Base-by-base conservation (phyloP, 2,329 filamentous ascomycete genomes). In the Colletotrichum kahawae region DNA sequence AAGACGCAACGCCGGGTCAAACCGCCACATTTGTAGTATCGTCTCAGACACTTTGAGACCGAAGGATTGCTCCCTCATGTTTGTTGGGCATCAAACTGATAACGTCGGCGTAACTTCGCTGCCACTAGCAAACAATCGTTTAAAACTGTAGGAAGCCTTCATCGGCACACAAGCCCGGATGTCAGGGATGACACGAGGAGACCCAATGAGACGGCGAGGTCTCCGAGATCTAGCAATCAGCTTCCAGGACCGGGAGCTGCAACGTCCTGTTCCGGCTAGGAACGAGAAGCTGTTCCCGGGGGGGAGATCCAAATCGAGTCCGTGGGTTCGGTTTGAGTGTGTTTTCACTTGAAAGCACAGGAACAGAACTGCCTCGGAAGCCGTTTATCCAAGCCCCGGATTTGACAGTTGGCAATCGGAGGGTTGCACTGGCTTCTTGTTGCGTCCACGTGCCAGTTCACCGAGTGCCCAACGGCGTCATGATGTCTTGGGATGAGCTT, bases 81-180 rank as follows among this genome's bases (percentile, higher is more conserved):
- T 16, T 29, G 33, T 64, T 57, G 63, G 69, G 63, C 68, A 64
- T 63, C 71, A 74, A 74, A 21, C 14, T 24, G 56, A 66, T 16
- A 63, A 12, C 27, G n/a, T 24, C 69, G 69, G 72, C 63, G 34
- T 67, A 36, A 74, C 71, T 34, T 74, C 71, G 71, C 70, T 67
- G 34, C 16, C 63, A 67, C 57, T 33, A 56, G 59, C 69, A 72
- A 24, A 56, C 33, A 31, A 24, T 33, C 43, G 69, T 72, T 67
- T 27, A 29, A 43, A 59, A 48, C 68, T 64, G 69, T 75, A 38
- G 72, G 68, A 67, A 71, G 56, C 68, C 69, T 63, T 34, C 24
- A 12, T n/a, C 33, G 12, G 21, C 38, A 67, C 62, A 63, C 34
- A 21, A 67, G 43, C 69, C 62, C 18, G 27, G 31, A 33, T 48